These are phyloP conservation scores for Leccinum boreale DNA, from an alignment of 768 basidiomycete genomes.

Conservation along the genomic window DNA sequence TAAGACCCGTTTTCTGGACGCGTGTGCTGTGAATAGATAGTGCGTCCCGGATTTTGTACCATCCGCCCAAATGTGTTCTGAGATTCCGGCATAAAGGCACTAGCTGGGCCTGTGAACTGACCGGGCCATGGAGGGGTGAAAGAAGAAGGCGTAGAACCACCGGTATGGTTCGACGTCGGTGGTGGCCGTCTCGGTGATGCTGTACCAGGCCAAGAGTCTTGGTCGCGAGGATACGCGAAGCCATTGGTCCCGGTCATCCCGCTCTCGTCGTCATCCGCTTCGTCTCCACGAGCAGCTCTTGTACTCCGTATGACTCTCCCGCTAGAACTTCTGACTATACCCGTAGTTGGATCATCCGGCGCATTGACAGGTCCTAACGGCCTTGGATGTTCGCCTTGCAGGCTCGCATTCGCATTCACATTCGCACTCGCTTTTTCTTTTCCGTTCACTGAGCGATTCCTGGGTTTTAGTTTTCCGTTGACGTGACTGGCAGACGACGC, in stretches of 20 bases:
- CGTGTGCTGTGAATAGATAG: conserved; percentile 56
- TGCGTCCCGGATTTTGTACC: conserved; percentile 54
- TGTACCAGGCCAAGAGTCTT: conserved; percentile 26
- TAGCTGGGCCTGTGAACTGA: conserved; percentile 47
- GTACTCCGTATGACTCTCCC: conserved; percentile 31
- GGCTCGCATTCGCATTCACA: conserved; percentile 30
- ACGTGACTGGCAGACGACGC: conserved; percentile 14
- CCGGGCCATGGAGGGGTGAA: conserved; percentile 32
- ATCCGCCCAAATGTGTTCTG: conserved; percentile 37
- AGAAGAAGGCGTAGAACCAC: conserved; percentile 17
- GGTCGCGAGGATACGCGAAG: conserved; percentile 13
- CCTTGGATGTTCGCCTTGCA: conserved; percentile 23
- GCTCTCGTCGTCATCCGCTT: conserved; percentile 23
- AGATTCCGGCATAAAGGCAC: conserved; percentile 47
- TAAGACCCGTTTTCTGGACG: conserved; percentile 34
- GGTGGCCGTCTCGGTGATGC: conserved; percentile 22
- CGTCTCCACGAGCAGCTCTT: conserved; percentile 26
- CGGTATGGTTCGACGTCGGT: conserved; percentile 15
- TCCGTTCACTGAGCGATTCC: conserved; percentile 36
- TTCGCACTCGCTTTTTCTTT: conserved; percentile 34
- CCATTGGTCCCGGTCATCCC: conserved; percentile 21
- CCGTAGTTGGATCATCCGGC: conserved; percentile 18
- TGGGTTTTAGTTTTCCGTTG: conserved; percentile 39
- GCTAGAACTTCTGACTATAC: conserved; percentile 29
- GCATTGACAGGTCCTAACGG: conserved; percentile 18